Evolutionary conservation across 1,284 basidiomycete species (phyloP).

Genomic region (Abortiporus biennis): DNA sequence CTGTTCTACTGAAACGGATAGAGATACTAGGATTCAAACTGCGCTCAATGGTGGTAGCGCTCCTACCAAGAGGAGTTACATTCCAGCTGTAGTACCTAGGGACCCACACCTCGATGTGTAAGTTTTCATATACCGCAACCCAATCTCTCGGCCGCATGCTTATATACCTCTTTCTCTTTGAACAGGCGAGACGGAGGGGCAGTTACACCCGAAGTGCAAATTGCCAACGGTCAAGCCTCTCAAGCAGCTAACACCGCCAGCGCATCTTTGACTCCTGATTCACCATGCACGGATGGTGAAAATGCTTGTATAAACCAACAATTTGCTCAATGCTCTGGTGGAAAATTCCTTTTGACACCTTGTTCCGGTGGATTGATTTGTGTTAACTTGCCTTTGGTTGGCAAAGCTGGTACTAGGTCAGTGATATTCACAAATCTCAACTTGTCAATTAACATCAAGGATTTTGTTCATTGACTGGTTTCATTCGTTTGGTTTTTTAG

Average conservation of each 20-base stretch:
- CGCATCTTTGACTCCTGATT: constrained; percentile 27
- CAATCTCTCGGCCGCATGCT: too few species aligned
- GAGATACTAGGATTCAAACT: constrained; percentile 39
- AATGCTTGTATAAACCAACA: constrained; percentile 23
- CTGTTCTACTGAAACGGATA: constrained; percentile 43
- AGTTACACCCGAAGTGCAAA: too few species aligned
- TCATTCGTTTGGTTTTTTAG: too few species aligned
- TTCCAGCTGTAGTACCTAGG: too few species aligned
- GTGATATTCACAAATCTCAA: neutral
- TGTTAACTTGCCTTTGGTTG: constrained; percentile 50
- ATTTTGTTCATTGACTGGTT: neutral
- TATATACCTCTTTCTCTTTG: too few species aligned
- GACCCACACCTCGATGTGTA: too few species aligned
- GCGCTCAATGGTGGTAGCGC: too few species aligned
- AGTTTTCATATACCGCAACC: too few species aligned
- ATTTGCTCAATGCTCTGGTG: constrained; percentile 36
- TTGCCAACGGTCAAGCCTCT: constrained; percentile 38
- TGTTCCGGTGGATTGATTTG: constrained; percentile 39
- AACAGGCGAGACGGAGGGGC: too few species aligned
- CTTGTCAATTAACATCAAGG: too few species aligned
- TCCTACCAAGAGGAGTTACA: too few species aligned
- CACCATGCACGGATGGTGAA: constrained; percentile 29
- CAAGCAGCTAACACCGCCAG: constrained; percentile 41
- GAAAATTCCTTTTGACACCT: constrained; percentile 32
- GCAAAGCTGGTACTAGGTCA: constrained; percentile 34